These are phyloP conservation scores for Penicillium angulare DNA, from an alignment of 495 filamentous ascomycete species.

Conservation along the genomic window DNA sequence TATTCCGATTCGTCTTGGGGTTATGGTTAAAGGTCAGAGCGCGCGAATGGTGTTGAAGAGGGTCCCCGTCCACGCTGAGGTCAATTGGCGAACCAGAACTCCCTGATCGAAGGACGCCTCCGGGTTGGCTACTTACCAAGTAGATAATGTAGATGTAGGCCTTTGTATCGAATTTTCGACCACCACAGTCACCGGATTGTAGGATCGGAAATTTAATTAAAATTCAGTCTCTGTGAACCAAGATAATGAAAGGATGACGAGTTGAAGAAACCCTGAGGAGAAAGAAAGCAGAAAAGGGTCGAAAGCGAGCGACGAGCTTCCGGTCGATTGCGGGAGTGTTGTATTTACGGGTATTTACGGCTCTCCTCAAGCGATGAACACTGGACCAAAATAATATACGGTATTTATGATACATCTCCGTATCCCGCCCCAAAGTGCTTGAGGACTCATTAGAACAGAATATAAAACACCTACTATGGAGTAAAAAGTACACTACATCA, in stretches of 20 bases:
- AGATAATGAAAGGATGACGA: background rate
- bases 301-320: slow-evolving; percentile 3
- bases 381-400: too few species aligned
- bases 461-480: too few species aligned
- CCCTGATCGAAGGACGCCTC: slow-evolving; percentile 23
- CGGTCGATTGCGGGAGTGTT: slow-evolving; percentile 2
- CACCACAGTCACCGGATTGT: slow-evolving; percentile 6
- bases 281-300: slow-evolving; percentile 2
- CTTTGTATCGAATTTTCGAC: background rate
- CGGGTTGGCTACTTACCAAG: slow-evolving; percentile 23
- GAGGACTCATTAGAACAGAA: too few species aligned
- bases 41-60: slow-evolving; percentile 16
- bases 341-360: background rate
- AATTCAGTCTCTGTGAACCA: background rate
- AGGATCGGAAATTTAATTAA: background rate
- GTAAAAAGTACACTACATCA: too few species aligned
- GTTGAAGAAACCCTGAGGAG: background rate
- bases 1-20: slow-evolving; percentile 33
- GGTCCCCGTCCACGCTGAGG: slow-evolving; percentile 14
- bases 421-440: too few species aligned
- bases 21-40: slow-evolving; percentile 23
- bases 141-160: slow-evolving; percentile 14
- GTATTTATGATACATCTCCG: background rate
- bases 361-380: too few species aligned
- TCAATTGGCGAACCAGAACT: slow-evolving; percentile 50